A percentile compares a stretch with the other conserved stretches of the same genome.
phyloP scores from a whole-genome alignment of 768 basidiomycete species.

The Collybiopsis confluens region DNA sequence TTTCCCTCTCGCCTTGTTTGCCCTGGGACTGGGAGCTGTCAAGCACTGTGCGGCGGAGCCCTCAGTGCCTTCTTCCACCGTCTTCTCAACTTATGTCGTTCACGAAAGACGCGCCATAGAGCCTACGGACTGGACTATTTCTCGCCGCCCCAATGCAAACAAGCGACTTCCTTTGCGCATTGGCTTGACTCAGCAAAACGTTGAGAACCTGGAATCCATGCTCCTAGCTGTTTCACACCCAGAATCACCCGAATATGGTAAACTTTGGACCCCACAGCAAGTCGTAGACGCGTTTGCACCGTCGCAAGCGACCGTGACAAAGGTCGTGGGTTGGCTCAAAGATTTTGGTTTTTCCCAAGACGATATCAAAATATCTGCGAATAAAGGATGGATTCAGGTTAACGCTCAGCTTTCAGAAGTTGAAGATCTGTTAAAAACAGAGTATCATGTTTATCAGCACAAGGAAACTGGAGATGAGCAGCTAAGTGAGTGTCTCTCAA shows the following conservation, averaged over 20 bases:
- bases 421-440: slow-evolving; percentile 37
- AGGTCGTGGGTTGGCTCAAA: slow-evolving; percentile 36
- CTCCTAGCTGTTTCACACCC: slow-evolving; percentile 42
- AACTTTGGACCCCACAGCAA: slow-evolving; percentile 37
- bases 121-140: slow-evolving; percentile 27
- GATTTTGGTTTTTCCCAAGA: slow-evolving; percentile 29
- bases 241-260: slow-evolving; percentile 37
- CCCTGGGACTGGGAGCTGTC: neutral
- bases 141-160: slow-evolving; percentile 25
- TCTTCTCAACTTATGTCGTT: slow-evolving; percentile 19
- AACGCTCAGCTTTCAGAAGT: slow-evolving; percentile 37
- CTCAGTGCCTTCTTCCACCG: slow-evolving; percentile 4
- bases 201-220: slow-evolving; percentile 33
- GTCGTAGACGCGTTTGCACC: slow-evolving; percentile 41
- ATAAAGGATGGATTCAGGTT: slow-evolving; percentile 36
- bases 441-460: slow-evolving; percentile 38
- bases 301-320: slow-evolving; percentile 26
- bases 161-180: slow-evolving; percentile 40
- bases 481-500: slow-evolving; percentile 21
- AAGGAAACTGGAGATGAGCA: slow-evolving; percentile 28
- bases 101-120: slow-evolving; percentile 34
- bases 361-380: slow-evolving; percentile 27
- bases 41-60: too few relatives aligned
- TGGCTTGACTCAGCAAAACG: slow-evolving; percentile 39
- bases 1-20: neutral